phyloP scores from a whole-genome alignment of 306 rosid species.

The Cotoneaster glaucophyllus region DNA sequence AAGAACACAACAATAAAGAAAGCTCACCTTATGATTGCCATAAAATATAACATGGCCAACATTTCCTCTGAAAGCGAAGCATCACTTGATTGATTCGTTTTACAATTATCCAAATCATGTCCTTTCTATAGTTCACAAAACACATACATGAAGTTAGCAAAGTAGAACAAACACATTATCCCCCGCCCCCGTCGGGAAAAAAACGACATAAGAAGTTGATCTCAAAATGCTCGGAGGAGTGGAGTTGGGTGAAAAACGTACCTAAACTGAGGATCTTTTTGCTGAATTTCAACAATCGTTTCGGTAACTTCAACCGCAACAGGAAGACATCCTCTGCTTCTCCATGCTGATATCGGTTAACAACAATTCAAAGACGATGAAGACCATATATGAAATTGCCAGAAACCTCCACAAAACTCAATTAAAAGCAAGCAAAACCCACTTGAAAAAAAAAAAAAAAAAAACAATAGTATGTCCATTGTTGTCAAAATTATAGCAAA shows the following conservation, averaged over 20 bases:
- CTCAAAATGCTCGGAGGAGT: background rate
- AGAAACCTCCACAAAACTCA: background rate
- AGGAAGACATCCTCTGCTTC: slow-evolving; percentile 77
- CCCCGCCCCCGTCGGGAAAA: background rate
- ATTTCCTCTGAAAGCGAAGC: slow-evolving; percentile 60
- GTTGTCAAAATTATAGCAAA: background rate
- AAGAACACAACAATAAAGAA: slow-evolving; percentile 2
- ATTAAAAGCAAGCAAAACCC: background rate
- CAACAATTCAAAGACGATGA: background rate
- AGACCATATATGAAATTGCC: background rate
- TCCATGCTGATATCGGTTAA: slow-evolving; percentile 71
- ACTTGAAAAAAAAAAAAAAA: background rate
- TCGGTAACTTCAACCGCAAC: slow-evolving; percentile 63
- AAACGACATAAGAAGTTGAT: background rate
- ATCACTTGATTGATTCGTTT: slow-evolving; percentile 21
- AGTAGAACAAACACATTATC: background rate
- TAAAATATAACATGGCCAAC: slow-evolving; percentile 65
- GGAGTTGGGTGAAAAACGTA: slow-evolving; percentile 12
- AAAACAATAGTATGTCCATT: no score
- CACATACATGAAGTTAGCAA: background rate
- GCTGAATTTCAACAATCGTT: slow-evolving; percentile 66
- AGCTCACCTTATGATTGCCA: slow-evolving; percentile 67
- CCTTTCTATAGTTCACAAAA: slow-evolving; percentile 16
- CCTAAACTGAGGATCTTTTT: slow-evolving; percentile 54
- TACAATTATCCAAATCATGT: slow-evolving; percentile 14